phyloP scores from a whole-genome alignment of 805 yeast genomes.

The Candida sonorensis region DNA sequence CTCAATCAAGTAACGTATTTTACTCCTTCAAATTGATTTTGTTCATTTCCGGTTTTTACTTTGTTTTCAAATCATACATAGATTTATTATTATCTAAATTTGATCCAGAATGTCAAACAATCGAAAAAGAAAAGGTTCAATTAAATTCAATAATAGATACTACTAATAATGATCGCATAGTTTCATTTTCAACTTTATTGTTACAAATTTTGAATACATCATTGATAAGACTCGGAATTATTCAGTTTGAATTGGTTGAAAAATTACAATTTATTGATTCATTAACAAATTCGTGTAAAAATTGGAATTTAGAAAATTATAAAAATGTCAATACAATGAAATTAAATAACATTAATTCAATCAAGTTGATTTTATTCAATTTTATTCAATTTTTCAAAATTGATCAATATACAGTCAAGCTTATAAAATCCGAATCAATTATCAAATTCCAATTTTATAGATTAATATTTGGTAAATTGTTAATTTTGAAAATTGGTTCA shows the following conservation, averaged over 20 bases:
- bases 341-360: too few relatives aligned
- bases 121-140: background rate
- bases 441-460: conserved; percentile 20
- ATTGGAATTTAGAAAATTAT: conserved; percentile 4
- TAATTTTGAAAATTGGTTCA: conserved; percentile 12
- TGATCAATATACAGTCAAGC: conserved; percentile 7
- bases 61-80: conserved; percentile 11
- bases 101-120: conserved; percentile 4
- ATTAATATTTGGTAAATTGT: conserved; percentile 14
- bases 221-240: conserved; percentile 9
- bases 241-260: conserved; percentile 6
- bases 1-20: conserved; percentile 7
- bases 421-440: conserved; percentile 9
- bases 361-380: too few relatives aligned
- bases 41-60: conserved; percentile 16
- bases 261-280: conserved; percentile 7
- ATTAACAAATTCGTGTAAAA: conserved; percentile 8
- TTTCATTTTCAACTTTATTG: conserved; percentile 3
- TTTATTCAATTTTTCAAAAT: conserved; percentile 11
- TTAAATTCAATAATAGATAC: too few relatives aligned
- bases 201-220: conserved; percentile 4
- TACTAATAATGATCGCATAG: too few relatives aligned
- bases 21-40: conserved; percentile 10
- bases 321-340: conserved; percentile 1
- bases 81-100: background rate